Evolutionary conservation across 208 protist genomes (phyloP).

Genomic region (Acanthamoeba healyi): DNA sequence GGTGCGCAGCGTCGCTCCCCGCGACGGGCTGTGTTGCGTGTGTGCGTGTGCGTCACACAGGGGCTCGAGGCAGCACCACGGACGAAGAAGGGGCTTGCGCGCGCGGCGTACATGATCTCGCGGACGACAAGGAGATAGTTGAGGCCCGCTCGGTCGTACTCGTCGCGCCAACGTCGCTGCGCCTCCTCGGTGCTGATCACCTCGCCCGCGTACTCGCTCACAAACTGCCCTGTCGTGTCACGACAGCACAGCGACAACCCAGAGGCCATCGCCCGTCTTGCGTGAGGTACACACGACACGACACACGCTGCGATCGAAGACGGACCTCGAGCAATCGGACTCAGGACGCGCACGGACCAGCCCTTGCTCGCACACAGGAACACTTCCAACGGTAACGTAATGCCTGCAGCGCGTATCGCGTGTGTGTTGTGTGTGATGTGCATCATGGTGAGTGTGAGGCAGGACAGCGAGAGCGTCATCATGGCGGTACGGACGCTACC

Average conservation of each 20-base stretch:
- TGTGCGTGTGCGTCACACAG: neutral
- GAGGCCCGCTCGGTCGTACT: constrained; percentile 26
- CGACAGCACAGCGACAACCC: too few relatives aligned
- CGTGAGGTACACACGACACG: neutral
- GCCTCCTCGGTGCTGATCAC: constrained; percentile 41
- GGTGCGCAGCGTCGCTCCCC: constrained; percentile 19
- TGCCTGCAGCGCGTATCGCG: neutral
- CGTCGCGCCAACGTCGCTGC: neutral
- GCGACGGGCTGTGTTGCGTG: neutral
- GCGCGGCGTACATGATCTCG: constrained; percentile 16
- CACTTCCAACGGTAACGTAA: constrained; percentile 20
- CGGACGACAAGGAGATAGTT: constrained; percentile 65
- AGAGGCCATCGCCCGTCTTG: neutral
- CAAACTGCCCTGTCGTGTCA: neutral
- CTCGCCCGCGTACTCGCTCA: constrained; percentile 71
- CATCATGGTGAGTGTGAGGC: too few relatives aligned
- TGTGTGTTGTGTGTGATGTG: neutral
- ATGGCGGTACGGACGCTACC: neutral
- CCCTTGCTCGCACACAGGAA: neutral
- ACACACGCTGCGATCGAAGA: too few relatives aligned
- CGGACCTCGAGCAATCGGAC: neutral
- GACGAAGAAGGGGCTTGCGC: neutral
- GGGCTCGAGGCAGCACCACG: too few relatives aligned
- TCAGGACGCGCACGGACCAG: constrained; percentile 14
- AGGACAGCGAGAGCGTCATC: neutral